Base-by-base conservation (phyloP, 371 early-diverging fungal species). In the Smittium mucronatum region DNA sequence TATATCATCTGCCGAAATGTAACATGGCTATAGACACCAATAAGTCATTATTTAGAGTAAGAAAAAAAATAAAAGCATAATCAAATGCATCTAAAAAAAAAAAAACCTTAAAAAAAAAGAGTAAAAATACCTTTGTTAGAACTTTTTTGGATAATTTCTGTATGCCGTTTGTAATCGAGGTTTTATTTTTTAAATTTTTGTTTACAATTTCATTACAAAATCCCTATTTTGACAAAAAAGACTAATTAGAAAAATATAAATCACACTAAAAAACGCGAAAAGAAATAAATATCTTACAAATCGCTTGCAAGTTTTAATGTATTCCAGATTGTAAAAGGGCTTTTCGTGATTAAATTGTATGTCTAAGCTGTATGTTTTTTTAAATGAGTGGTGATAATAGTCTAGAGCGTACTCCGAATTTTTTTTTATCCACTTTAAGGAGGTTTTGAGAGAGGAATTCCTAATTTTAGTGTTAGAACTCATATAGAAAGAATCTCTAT, bases 131-230 rank as follows among this genome's bases (percentile, higher is more conserved):
- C n/a, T n/a, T n/a, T n/a, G n/a, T 59, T 21, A 59, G 11, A 15
- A 28, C 11, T 59, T 59, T 59, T 28, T 59, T 59, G 5, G 47
- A 47, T 21, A 59, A 28, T 59, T 59, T 59, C 16, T 59, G 11
- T 5, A 59, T 15, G 26, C n/a, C 26, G 28, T 59, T 59, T 16
- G 28, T 28, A 16, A 28, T 59, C 26, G 59, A 15, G 26, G 28
- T 5, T 59, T 28, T 15, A n/a, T 59, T 59, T 15, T 59, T 59
- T 11, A 59, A 21, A 26, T 59, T 59, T 59, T 59, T 59, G 59
- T 16, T n/a, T 59, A n/a, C n/a, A 28, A 59, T n/a, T n/a, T 59
- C 28, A 28, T 59, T 59, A 28, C 59, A 59, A 59, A n/a, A 59
- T 59, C 59, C 59, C n/a, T n/a, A n/a, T n/a, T n/a, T n/a, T n/a